These are phyloP conservation scores for Comarum palustre DNA, from an alignment of 306 rosid species.

Conservation along the genomic window DNA sequence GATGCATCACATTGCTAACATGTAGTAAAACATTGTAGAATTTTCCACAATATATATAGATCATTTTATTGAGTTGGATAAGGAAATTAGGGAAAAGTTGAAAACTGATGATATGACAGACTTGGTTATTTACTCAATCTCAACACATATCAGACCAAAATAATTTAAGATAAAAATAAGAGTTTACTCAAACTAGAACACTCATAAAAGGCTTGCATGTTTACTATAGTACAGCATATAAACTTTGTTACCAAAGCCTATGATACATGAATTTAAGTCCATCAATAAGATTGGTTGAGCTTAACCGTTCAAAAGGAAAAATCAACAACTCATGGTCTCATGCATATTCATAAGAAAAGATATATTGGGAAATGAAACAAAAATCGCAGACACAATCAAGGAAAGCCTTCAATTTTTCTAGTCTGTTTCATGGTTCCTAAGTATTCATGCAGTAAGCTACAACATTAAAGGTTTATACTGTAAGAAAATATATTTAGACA, in stretches of 20 bases:
- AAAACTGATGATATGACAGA: neutral
- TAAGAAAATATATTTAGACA: neutral
- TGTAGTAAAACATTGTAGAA: neutral
- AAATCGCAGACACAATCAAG: constrained; percentile 12
- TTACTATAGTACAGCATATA: neutral
- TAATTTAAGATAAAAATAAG: neutral
- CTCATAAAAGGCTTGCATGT: neutral
- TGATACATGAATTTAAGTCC: neutral
- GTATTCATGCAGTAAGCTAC: neutral
- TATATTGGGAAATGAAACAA: constrained; percentile 12
- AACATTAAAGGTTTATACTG: neutral
- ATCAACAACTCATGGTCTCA: neutral
- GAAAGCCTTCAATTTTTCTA: neutral
- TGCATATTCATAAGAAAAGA: neutral
- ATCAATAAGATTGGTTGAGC: neutral
- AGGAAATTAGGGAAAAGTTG: neutral
- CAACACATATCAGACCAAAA: neutral
- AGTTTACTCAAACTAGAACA: neutral
- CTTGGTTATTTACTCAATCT: neutral
- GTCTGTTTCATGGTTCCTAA: neutral
- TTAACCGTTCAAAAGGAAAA: neutral
- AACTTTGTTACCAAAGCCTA: neutral
- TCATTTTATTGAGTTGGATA: neutral
- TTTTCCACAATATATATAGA: neutral
- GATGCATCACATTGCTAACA: too few relatives aligned